Conservation (phyloP, 2,329 filamentous ascomycete species). For the Sarocladiaceae sp. region DNA sequence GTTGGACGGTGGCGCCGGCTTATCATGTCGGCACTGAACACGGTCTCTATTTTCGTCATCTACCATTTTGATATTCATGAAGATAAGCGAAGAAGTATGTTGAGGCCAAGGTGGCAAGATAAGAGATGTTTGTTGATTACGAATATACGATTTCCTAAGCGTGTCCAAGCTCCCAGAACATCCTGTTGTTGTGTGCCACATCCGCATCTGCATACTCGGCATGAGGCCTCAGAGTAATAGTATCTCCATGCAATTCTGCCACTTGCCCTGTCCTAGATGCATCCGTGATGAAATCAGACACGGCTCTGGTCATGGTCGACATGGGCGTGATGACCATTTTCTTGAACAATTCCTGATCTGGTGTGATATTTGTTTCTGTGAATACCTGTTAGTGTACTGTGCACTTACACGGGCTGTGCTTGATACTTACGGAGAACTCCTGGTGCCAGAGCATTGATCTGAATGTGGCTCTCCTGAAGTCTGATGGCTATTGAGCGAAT, state of each 20-base stretch:
- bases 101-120: not conserved
- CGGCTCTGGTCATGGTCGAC: not conserved
- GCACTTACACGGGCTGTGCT: too few relatives aligned
- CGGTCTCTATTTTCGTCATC: too few relatives aligned
- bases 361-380: slow-evolving; percentile 1
- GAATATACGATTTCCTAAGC: not conserved
- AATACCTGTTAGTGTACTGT: too few relatives aligned
- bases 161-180: slow-evolving; percentile 2
- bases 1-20: too few relatives aligned
- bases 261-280: not conserved
- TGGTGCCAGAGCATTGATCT: slow-evolving; percentile 5
- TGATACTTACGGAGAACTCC: not conserved
- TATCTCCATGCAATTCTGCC: slow-evolving; percentile 2
- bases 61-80: too few relatives aligned
- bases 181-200: slow-evolving; percentile 1
- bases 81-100: not conserved
- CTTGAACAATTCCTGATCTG: slow-evolving; percentile 7
- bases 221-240: not conserved
- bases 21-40: too few relatives aligned
- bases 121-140: not conserved
- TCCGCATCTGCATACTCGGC: slow-evolving; percentile 2
- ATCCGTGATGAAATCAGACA: not conserved
- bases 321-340: slow-evolving; percentile 6
- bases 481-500: slow-evolving; percentile 1
- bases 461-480: not conserved